Evolutionary conservation across 228 moss, liverwort and hornwort genomes (phyloP), one percentile per base, ranked within the genome.

Genomic region (Sphagnum magellanicum): DNA sequence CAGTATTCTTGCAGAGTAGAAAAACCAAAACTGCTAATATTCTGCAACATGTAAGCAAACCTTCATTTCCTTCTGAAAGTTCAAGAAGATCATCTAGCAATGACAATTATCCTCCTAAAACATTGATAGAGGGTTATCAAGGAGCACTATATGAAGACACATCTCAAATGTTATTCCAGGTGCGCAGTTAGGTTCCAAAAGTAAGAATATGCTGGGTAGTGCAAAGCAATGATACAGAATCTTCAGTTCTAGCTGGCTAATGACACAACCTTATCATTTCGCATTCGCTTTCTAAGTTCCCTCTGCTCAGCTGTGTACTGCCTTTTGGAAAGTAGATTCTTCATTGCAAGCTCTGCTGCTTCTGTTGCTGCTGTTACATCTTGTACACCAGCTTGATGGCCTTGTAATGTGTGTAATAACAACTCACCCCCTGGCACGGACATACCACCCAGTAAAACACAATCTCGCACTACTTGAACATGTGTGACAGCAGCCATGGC

Each of bases 221-320:
- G 32, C 32, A 32, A 32, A 32, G 32, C 32, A 32, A 32, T 32
- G 32, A 32, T 32, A 32, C 32, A 32, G 32, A 32, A 32, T 32
- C 32, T 32, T 32, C 32, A 32, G 32, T 32, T 32, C 32, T 32
- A 32, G 32, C 75, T 58, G 64, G 73, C 53, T 12, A 70, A 67
- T 12, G 67, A 48, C 17, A 72, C 65, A 73, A 89, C 92, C 82
- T 87, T 96, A 71, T 96, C 96, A 78, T 96, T 96, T 53, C 92
- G 83, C 87, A 91, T 79, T 10, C 92, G 91, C 80, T 96, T 96
- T 69, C 92, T 79, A 68, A 87, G 81, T 55, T 92, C 95, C 67
- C 96, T 83, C 61, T 92, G 89, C 72, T 89, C 86, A 64, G 83
- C 69, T 4, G 86, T 77, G 68, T 92, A 92, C 76, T 88, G 89